Evolutionary conservation across 495 filamentous ascomycete species (phyloP).

Genomic region (Diplogelasinospora grovesii): DNA sequence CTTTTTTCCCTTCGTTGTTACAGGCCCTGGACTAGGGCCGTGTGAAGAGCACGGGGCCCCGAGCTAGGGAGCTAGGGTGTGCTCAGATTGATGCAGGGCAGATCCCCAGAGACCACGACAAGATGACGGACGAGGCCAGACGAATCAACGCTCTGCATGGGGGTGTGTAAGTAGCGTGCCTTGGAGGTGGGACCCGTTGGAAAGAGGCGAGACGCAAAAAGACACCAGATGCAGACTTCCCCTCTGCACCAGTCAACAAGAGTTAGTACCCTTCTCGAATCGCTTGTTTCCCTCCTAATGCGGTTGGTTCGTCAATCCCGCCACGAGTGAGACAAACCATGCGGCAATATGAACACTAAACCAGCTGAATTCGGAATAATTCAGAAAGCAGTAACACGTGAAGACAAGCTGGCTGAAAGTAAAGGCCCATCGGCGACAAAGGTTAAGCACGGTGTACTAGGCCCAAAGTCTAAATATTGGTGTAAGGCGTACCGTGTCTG

Average conservation of each 20-base stretch:
- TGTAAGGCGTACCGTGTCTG: not conserved
- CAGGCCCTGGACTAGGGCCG: conserved; percentile 19
- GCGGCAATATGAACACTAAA: too few relatives aligned
- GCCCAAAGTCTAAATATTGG: not conserved
- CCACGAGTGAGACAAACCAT: not conserved
- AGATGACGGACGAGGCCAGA: conserved; percentile 7
- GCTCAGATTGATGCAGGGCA: conserved; percentile 17
- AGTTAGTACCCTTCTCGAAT: conserved; percentile 7
- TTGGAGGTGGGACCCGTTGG: conserved; percentile 2
- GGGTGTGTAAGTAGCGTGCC: conserved; percentile 17
- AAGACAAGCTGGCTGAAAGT: not conserved
- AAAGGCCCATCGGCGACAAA: too few relatives aligned
- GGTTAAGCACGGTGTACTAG: too few relatives aligned
- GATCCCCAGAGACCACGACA: conserved; percentile 15
- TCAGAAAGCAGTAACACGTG: too few relatives aligned
- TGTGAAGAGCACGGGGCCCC: conserved; percentile 17
- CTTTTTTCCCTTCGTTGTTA: conserved; percentile 14
- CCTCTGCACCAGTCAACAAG: conserved; percentile 1
- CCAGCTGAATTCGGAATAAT: too few relatives aligned
- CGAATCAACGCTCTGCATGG: conserved; percentile 12
- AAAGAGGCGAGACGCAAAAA: conserved; percentile 3
- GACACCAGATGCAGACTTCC: conserved; percentile 13
- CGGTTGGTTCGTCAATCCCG: conserved; percentile 6
- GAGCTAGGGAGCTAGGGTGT: conserved; percentile 15
- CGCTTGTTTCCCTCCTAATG: conserved; percentile 9